phyloP scores from a whole-genome alignment of 2,329 filamentous ascomycete genomes.

The Gliomastix tumulicola region DNA sequence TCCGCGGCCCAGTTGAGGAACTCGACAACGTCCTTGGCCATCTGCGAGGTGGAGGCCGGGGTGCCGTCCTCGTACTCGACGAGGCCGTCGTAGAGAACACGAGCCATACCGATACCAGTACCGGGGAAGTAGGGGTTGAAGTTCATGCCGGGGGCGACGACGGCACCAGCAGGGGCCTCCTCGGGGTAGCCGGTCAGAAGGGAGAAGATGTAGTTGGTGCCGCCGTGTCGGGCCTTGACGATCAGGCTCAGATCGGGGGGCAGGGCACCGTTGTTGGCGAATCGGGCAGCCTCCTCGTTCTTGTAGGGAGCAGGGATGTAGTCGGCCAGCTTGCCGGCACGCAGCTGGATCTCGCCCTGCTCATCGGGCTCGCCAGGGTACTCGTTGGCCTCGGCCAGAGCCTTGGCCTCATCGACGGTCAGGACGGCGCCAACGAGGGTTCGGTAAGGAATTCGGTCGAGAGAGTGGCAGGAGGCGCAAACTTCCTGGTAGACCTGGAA shows the following conservation, averaged over 20 bases:
- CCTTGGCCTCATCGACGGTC: conserved; percentile 98
- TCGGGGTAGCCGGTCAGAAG: conserved; percentile 96
- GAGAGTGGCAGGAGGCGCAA: conserved; percentile 95
- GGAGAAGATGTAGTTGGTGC: conserved; percentile 97
- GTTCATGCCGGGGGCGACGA: conserved; percentile 85
- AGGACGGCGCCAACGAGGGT: conserved; percentile 82
- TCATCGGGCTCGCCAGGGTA: conserved; percentile 98
- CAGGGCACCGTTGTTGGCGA: conserved; percentile 96
- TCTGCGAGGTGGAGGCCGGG: conserved; percentile 90
- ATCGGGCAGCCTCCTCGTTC: conserved; percentile 97
- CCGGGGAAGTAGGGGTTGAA: conserved; percentile 99
- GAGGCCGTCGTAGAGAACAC: conserved; percentile 93
- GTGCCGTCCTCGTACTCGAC: conserved; percentile 98
- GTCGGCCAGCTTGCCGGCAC: conserved; percentile 95
- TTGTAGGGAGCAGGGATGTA: conserved; percentile 94
- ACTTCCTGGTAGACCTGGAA: conserved; percentile 99
- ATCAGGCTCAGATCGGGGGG: conserved; percentile 97
- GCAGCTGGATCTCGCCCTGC: conserved; percentile 96
- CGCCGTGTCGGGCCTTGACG: conserved; percentile 94
- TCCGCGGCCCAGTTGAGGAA: conserved; percentile 99
- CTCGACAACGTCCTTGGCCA: conserved; percentile 98
- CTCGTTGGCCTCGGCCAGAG: conserved; percentile 93
- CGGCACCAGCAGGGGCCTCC: conserved; percentile 83
- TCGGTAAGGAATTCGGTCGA: conserved; percentile 90
- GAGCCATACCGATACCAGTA: conserved; percentile 97